Base-by-base conservation (phyloP, 164 flowering plant species). In the Magnolia officinalis region DNA sequence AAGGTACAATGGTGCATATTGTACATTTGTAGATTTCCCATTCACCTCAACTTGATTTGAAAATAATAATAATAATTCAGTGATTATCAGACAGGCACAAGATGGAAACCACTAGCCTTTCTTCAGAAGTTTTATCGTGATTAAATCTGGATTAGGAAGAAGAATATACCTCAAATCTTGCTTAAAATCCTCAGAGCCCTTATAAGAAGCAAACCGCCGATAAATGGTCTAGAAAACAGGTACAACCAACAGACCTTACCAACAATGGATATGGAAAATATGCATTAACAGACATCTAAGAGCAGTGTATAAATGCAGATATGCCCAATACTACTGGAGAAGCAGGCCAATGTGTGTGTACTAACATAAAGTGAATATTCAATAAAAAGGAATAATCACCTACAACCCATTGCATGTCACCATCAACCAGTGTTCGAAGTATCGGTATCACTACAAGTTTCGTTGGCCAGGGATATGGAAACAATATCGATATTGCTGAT, bases 101-200 rank as follows among this genome's bases (percentile, higher is more conserved):
- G 68, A 76, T 59, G 14, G 45, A 50, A 20, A 64, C 64, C 58
- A 19, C 21, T 10, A 51, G 29, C 29, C 45, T 37, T 71, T n/a
- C 45, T 59, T 58, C n/a, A 64, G 13, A 66, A 24, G 31, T 4
- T 55, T 75, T 59, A 68, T 13, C 3, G 65, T 67, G 8, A 69
- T 13, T 58, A 74, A 66, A 80, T 64, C 64, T 29, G 75, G 59
- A 26, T 61, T 63, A 18, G 51, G 72, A 50, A 14, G 58, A 63
- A 67, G 37, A 29, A 66, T 58, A 72, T 87, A 93, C 98, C 94
- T 90, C 77, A 90, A 77, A 80, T 95, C 98, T 81, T 87, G 80
- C 77, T 83, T 85, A n/a, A 95, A 88, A 85, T 90, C 98, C 78
- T 92, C 89, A 16, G 89, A 49, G 68, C 83, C 82, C 75, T 95